Evolutionary conservation across 176 grass and related monocot species (phyloP).

Genomic region (Eragrostis curvula): DNA sequence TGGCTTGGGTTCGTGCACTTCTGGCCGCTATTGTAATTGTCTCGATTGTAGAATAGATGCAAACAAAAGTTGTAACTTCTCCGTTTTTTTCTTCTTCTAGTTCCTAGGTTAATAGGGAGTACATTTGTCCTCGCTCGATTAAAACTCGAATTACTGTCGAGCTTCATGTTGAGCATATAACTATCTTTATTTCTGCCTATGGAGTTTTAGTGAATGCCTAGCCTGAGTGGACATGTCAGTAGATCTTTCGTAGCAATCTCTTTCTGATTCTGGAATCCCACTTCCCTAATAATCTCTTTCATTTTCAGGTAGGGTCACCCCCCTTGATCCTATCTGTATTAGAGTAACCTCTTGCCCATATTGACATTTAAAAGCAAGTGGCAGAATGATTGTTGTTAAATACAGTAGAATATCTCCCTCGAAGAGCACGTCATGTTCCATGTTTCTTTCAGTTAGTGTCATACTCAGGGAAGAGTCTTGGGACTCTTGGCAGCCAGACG

Average conservation of each 20-base stretch:
- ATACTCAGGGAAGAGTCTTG: conserved; percentile 21
- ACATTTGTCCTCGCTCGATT: background rate
- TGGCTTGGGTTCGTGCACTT: conserved; percentile 55
- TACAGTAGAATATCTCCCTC: conserved; percentile 17
- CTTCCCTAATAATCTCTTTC: background rate
- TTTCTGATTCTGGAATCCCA: background rate
- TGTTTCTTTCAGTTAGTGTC: conserved; percentile 17
- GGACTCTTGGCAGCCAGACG: background rate
- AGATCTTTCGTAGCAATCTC: background rate
- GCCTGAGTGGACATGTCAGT: background rate
- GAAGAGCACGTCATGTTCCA: background rate
- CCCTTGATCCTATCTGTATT: background rate
- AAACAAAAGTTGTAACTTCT: background rate
- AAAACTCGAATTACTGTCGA: background rate
- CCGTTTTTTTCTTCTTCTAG: background rate
- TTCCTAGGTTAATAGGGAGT: background rate
- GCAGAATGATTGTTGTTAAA: background rate
- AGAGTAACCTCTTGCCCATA: background rate
- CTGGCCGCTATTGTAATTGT: conserved; percentile 36
- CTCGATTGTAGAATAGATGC: background rate
- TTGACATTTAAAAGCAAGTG: conserved; percentile 8
- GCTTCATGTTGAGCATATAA: background rate
- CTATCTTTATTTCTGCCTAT: background rate
- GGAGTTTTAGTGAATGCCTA: background rate
- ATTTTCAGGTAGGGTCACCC: background rate